A percentile compares a stretch with the other conserved stretches of the same genome.
Evolutionary conservation across 768 basidiomycete genomes (phyloP).

Genomic region (Suillus ampliporus): DNA sequence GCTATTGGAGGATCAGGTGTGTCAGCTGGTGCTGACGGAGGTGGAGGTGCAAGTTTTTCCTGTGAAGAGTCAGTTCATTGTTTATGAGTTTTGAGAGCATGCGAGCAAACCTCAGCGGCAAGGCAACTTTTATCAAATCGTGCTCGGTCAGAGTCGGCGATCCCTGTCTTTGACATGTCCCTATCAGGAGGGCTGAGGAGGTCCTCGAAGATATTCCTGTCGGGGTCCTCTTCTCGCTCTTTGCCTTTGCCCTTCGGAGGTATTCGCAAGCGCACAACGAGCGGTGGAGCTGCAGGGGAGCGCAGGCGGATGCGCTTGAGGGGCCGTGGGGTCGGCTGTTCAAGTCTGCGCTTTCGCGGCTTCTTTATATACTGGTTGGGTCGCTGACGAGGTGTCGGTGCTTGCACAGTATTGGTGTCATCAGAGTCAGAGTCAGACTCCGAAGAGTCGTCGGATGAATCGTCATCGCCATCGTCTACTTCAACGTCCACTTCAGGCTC

Average conservation of each 20-base stretch:
- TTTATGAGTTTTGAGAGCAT: not conserved
- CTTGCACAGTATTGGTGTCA: slow-evolving; percentile 19
- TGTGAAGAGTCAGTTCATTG: slow-evolving; percentile 29
- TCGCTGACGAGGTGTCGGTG: slow-evolving; percentile 19
- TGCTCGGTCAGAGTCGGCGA: slow-evolving; percentile 63
- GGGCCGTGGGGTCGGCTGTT: slow-evolving; percentile 34
- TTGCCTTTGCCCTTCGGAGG: slow-evolving; percentile 70
- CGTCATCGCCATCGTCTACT: slow-evolving; percentile 36
- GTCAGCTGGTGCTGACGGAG: slow-evolving; percentile 39
- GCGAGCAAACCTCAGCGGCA: slow-evolving; percentile 70
- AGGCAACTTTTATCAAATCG: slow-evolving; percentile 75
- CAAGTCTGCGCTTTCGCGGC: slow-evolving; percentile 30
- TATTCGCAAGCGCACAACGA: slow-evolving; percentile 58
- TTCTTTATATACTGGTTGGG: slow-evolving; percentile 35
- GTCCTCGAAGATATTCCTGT: slow-evolving; percentile 81
- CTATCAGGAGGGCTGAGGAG: slow-evolving; percentile 71
- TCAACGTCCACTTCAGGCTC: slow-evolving; percentile 40
- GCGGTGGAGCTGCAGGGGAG: slow-evolving; percentile 39
- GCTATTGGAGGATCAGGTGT: slow-evolving; percentile 47
- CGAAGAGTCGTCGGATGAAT: slow-evolving; percentile 29
- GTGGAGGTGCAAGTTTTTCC: slow-evolving; percentile 56
- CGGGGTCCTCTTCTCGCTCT: slow-evolving; percentile 67
- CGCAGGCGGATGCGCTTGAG: slow-evolving; percentile 51
- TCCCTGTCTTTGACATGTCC: slow-evolving; percentile 71
- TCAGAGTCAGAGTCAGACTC: slow-evolving; percentile 36